These are phyloP conservation scores for Candida morakotiae DNA, from an alignment of 805 yeast species.

Conservation along the genomic window DNA sequence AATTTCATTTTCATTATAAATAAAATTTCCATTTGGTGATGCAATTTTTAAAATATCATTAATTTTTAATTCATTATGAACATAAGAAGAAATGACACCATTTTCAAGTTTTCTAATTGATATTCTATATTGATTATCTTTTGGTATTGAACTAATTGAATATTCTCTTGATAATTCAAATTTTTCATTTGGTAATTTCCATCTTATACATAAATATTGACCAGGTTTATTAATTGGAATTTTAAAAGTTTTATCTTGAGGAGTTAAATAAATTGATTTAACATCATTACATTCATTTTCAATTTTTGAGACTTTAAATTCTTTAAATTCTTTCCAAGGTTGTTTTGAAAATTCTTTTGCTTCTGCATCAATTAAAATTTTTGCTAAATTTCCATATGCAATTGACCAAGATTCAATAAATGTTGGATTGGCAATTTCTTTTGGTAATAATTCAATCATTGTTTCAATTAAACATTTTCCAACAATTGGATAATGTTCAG, in stretches of 20 bases:
- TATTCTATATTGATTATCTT: conserved; percentile 44
- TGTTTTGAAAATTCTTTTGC: conserved; percentile 37
- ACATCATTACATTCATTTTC: conserved; percentile 45
- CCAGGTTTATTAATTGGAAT: conserved; percentile 37
- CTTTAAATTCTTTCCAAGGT: conserved; percentile 56
- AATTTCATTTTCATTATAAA: conserved; percentile 20
- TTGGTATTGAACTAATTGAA: conserved; percentile 44
- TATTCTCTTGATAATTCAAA: conserved; percentile 54
- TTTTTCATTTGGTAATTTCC: conserved; percentile 29
- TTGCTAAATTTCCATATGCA: conserved; percentile 64
- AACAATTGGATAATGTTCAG: conserved; percentile 66
- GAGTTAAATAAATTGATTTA: conserved; percentile 47
- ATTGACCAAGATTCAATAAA: conserved; percentile 60
- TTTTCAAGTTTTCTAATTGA: conserved; percentile 47
- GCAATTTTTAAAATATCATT: conserved; percentile 49
- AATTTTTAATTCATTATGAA: conserved; percentile 44
- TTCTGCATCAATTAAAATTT: conserved; percentile 55
- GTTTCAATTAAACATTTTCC: conserved; percentile 55
- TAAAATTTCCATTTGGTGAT: conserved; percentile 59
- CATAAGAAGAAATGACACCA: conserved; percentile 49
- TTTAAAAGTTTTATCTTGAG: conserved; percentile 31
- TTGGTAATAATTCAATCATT: conserved; percentile 51
- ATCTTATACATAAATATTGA: conserved; percentile 40
- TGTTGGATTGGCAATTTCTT: conserved; percentile 51
- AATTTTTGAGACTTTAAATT: conserved; percentile 42